Evolutionary conservation across 1,284 basidiomycete genomes (phyloP).

Genomic region (Marasmius oreades): DNA sequence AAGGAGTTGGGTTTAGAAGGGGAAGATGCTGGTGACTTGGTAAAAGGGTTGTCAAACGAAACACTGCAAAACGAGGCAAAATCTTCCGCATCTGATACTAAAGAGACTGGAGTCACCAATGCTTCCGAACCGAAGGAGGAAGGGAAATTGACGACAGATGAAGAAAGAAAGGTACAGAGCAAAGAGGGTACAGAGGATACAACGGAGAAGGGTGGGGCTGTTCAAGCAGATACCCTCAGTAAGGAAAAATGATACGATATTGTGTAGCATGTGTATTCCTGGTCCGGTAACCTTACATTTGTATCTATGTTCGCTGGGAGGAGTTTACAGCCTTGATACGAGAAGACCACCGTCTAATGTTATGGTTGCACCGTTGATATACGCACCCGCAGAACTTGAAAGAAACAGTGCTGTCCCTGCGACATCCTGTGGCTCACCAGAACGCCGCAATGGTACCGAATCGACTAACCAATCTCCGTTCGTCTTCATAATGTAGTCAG

Average conservation of each 20-base stretch:
- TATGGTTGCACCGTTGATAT: slow-evolving; percentile 62
- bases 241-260: background rate
- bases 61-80: background rate
- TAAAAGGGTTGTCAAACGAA: slow-evolving; percentile 47
- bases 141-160: slow-evolving; percentile 9
- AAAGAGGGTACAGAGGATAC: background rate
- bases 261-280: background rate
- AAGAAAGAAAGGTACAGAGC: background rate
- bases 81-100: background rate
- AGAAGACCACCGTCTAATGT: slow-evolving; percentile 55
- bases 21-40: slow-evolving; percentile 67
- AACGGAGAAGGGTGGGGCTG: background rate
- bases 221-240: background rate
- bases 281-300: background rate
- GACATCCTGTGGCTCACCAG: slow-evolving; percentile 63
- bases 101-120: background rate
- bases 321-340: slow-evolving; percentile 11
- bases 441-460: slow-evolving; percentile 48
- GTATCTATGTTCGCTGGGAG: background rate
- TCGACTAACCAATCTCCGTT: slow-evolving; percentile 43
- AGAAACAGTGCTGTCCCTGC: slow-evolving; percentile 62
- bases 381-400: slow-evolving; percentile 55
- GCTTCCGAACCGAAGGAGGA: slow-evolving; percentile 7
- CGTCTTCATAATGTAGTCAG: slow-evolving; percentile 51
- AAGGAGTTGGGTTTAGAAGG: slow-evolving; percentile 70